Base-by-base conservation (phyloP, 768 basidiomycete genomes). In the Psilocybe azurescens region DNA sequence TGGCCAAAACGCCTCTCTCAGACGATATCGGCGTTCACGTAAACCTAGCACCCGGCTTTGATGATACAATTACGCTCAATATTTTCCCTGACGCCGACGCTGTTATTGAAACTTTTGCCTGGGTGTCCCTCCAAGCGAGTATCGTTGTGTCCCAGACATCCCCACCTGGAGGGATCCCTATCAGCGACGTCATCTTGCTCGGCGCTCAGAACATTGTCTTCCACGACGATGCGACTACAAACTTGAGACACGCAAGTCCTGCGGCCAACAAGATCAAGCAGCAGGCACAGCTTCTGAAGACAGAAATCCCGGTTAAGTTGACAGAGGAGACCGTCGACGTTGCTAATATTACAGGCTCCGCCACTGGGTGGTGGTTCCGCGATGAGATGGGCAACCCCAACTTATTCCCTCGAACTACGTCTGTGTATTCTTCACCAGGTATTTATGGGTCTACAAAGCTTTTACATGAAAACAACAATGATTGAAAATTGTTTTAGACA, bases 301-400 rank as follows among this genome's bases (percentile, higher is more conserved):
- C 30, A 16, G 32, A 30, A 36, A 10, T n/a, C 6, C 11, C 16
- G 9, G 16, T 13, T 18, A 8, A 16, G 9, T 13, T 20, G 5
- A 32, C 10, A 5, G 9, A 33, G n/a, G 52, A 7, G 7, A 5
- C 11, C 2, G 10, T 4, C 11, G n/a, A 5, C 29, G 30, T 11
- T 53, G 33, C 30, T 7, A 18, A 29, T 18, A 18, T 32, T 5
- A 53, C 52, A 16, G 52, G 28, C 3, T 30, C 52, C n/a, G 52
- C 52, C 5, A 53, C 16, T 36, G 52, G 52, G 16, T 53, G 52
- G 52, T 53, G 52, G 52, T 53, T 53, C 52, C 52, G 52, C n/a
- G 32, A 53, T 32, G 52, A 32, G 32, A 53, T 38, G 4, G 52
- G 52, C 32, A 36, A 53, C 33, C 14, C 33, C 30, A 53, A 53